Base-by-base conservation (phyloP, 2,329 filamentous ascomycete genomes). In the Fusarium acutatum region DNA sequence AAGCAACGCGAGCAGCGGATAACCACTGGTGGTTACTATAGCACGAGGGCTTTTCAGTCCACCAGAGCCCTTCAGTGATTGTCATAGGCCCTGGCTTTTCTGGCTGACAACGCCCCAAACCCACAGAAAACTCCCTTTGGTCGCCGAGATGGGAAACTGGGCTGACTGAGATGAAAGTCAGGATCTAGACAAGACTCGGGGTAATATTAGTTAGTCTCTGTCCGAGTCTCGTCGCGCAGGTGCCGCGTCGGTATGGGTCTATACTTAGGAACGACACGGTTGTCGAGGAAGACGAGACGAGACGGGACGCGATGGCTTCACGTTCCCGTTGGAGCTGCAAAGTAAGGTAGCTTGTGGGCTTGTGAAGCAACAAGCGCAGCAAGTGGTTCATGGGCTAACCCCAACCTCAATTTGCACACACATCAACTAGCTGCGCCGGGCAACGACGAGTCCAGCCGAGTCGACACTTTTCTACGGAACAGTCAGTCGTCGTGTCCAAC, bases 261-360 rank as follows among this genome's bases (percentile, higher is more conserved):
- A 72, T 32, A 46, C 62, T 60, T 49, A 67, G 72, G 64, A 64
- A 72, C 68, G 58, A 69, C 73, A 73, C 73, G 73, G 66, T 73
- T 61, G 63, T 64, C 60, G 35, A 61, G 66, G 66, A 67, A 64
- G 59, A 76, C 57, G 47, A 62, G 62, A 69, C 56, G 67, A 59
- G 64, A 67, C 43, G 38, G 34, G 64, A 75, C 73, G 73, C 63
- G 73, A 76, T 60, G 75, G 63, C 54, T 53, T 72, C 60, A 70
- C 70, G 72, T 64, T 64, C 59, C 47, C 44, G 59, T 72, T 37
- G 20, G 44, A 46, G 43, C 43, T 66, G 40, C n/a, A 47, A 35
- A n/a, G 32, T 35, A 28, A 17, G 18, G 26, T 20, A 44, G 24
- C 44, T 41, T 41, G 38, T 60, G 46, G 59, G 52, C 38, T 54